phyloP scores from a whole-genome alignment of 1,284 basidiomycete species.

The Cerioporus squamosus region DNA sequence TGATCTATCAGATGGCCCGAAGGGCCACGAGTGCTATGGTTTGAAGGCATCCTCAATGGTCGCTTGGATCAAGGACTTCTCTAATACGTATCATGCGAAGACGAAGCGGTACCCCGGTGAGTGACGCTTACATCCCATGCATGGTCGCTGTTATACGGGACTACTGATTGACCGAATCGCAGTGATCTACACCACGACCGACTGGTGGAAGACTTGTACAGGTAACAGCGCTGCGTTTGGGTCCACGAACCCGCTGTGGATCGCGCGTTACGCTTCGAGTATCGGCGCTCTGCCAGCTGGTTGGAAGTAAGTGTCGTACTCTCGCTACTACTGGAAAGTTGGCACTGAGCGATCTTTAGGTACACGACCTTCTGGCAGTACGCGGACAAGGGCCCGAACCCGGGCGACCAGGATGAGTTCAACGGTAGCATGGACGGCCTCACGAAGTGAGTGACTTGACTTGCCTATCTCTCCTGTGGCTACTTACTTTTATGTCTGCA shows the following conservation, averaged over 20 bases:
- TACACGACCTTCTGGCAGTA: constrained; percentile 69
- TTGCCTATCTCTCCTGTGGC: no score
- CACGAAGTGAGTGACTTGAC: constrained; percentile 30
- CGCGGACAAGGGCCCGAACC: constrained; percentile 52
- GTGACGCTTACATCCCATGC: not conserved
- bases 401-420: constrained; percentile 61
- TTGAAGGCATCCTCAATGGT: constrained; percentile 59
- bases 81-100: constrained; percentile 57
- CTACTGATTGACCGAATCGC: constrained; percentile 10
- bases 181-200: constrained; percentile 68
- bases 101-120: constrained; percentile 46
- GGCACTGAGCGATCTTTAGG: constrained; percentile 25
- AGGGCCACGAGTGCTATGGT: constrained; percentile 62
- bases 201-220: constrained; percentile 74
- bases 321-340: not conserved
- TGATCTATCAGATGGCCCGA: constrained; percentile 53
- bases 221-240: constrained; percentile 57
- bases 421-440: constrained; percentile 47
- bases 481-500: no score
- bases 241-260: constrained; percentile 57
- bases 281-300: constrained; percentile 62
- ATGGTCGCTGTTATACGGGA: not conserved
- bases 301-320: constrained; percentile 40
- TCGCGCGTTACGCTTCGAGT: constrained; percentile 54
- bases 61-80: constrained; percentile 65